Percentiles rank a stretch among this genome's conserved stretches.
Conservation (phyloP, 1,139 yeast species). For the Yamadazyma triangularis region DNA sequence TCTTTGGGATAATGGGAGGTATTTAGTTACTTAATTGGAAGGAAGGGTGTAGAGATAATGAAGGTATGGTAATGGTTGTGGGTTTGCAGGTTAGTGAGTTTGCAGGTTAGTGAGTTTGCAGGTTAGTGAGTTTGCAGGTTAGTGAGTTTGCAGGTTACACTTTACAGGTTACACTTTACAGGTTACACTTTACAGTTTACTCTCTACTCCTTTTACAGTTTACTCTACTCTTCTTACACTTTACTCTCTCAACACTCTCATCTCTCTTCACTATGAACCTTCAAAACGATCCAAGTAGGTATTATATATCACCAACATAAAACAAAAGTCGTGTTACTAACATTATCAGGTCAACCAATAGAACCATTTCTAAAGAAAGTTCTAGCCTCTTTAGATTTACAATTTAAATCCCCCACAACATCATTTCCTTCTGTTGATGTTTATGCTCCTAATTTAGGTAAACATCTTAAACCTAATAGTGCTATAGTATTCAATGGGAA, state of each 20-base stretch:
- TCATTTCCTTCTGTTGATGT: slow-evolving; percentile 39
- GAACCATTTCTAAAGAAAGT: slow-evolving; percentile 42
- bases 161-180: neutral
- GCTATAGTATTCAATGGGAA: slow-evolving; percentile 62
- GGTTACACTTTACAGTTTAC: neutral
- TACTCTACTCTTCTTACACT: neutral
- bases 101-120: too few species aligned
- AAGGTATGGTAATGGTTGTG: too few species aligned
- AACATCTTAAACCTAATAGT: slow-evolving; percentile 39
- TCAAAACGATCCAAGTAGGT: slow-evolving; percentile 22
- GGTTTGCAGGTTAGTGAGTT: too few species aligned
- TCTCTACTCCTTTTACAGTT: neutral
- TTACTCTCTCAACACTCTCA: neutral
- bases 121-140: neutral
- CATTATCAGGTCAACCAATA: slow-evolving; percentile 34
- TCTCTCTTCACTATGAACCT: neutral
- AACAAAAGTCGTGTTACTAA: slow-evolving; percentile 7
- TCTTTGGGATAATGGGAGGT: too few species aligned
- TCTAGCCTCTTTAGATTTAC: slow-evolving; percentile 32
- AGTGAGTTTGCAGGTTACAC: neutral
- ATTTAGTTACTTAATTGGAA: too few species aligned
- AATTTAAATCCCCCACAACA: slow-evolving; percentile 12
- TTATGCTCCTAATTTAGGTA: slow-evolving; percentile 49
- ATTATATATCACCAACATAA: too few species aligned
- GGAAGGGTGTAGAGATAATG: too few species aligned